Conservation (phyloP, 2,329 filamentous ascomycete genomes). For the Fusarium mexicanum region DNA sequence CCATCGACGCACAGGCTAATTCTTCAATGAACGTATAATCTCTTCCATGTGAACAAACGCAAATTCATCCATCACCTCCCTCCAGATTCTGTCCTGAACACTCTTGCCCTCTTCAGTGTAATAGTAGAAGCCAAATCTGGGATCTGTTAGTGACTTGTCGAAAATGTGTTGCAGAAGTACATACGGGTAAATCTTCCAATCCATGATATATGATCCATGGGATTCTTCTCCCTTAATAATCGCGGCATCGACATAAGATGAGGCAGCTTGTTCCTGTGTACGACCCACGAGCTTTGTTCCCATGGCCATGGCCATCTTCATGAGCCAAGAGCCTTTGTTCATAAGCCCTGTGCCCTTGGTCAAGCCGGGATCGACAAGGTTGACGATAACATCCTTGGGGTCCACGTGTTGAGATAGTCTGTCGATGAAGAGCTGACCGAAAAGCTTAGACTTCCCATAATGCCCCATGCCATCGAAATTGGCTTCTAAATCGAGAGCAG, state of each 20-base stretch:
- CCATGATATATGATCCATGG: slow-evolving; percentile 2
- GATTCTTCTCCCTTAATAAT: neutral
- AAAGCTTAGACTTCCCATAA: neutral
- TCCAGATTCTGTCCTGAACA: neutral
- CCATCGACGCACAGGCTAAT: fast-evolving
- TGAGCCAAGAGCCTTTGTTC: neutral
- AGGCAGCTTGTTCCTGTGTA: neutral
- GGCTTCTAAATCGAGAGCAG: neutral
- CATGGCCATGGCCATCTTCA: neutral
- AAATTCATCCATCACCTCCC: slow-evolving; percentile 9
- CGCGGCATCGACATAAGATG: neutral
- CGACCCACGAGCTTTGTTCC: neutral
- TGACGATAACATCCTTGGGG: neutral
- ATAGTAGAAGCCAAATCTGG: neutral
- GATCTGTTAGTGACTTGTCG: fast-evolving
- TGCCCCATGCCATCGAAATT: neutral
- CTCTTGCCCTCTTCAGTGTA: neutral
- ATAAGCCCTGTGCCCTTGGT: neutral
- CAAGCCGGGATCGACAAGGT: neutral
- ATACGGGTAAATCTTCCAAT: slow-evolving; percentile 4
- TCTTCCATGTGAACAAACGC: neutral
- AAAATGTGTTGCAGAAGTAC: neutral
- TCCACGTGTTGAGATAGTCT: neutral
- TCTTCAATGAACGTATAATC: neutral
- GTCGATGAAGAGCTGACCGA: neutral